Percentiles rank a stretch among this genome's conserved stretches.
These are phyloP conservation scores for Quercus mongolica DNA, from an alignment of 306 rosid species.

Conservation along the genomic window DNA sequence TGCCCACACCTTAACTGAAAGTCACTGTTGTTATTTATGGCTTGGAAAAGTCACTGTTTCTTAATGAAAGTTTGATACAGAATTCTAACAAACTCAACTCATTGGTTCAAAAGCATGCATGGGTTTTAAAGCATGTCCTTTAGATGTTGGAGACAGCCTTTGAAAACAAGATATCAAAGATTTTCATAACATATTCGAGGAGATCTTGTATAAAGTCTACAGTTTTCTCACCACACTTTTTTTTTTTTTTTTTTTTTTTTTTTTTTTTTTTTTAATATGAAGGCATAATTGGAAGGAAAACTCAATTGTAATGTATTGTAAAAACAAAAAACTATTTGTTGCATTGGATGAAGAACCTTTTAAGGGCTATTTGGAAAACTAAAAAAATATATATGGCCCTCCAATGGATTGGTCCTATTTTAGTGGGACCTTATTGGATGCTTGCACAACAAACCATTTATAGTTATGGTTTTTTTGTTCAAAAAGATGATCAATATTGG, in stretches of 20 bases:
- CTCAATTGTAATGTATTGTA: background rate
- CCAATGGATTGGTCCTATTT: background rate
- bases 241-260: background rate
- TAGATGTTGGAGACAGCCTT: slow-evolving; percentile 26
- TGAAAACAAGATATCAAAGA: slow-evolving; percentile 14
- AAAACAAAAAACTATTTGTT: slow-evolving; percentile 8
- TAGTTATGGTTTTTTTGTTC: background rate
- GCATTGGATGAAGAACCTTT: slow-evolving; percentile 1
- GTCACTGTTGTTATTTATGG: slow-evolving; percentile 22
- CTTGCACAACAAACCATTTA: slow-evolving; percentile 11
- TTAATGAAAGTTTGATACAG: slow-evolving; percentile 6
- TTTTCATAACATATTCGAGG: slow-evolving; percentile 8
- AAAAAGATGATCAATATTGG: background rate
- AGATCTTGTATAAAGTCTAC: slow-evolving; percentile 20
- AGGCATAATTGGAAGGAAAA: slow-evolving; percentile 2
- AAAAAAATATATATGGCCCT: background rate
- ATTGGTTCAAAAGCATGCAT: slow-evolving; percentile 30
- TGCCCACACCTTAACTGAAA: slow-evolving; percentile 25
- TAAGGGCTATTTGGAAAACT: slow-evolving; percentile 21
- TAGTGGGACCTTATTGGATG: slow-evolving; percentile 19
- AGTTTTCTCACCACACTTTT: background rate
- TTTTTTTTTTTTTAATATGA: no score
- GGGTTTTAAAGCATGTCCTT: slow-evolving; percentile 17
- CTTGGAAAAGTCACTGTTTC: background rate
- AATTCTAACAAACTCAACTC: slow-evolving; percentile 16